Conservation (phyloP, 108 stramenopile genomes). For the Schizochytrium sp. region DNA sequence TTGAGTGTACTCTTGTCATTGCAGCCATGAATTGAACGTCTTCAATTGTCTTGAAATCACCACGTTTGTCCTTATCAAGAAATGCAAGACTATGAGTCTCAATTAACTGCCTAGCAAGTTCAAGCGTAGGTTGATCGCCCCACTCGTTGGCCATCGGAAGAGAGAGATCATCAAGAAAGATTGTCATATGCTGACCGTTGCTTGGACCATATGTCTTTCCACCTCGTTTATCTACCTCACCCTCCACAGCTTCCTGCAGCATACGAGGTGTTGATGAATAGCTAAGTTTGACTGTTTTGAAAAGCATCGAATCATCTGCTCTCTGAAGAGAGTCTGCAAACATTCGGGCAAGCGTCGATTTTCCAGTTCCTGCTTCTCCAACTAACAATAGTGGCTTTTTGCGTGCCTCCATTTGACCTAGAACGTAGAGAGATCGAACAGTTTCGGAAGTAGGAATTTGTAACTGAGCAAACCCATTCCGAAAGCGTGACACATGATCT, state of each 20-base stretch:
- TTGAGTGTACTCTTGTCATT: conserved; percentile 70
- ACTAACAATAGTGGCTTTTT: conserved; percentile 70
- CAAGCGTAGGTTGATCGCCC: conserved; percentile 80
- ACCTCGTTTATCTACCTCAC: conserved; percentile 79
- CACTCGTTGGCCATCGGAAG: conserved; percentile 72
- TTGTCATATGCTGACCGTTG: conserved; percentile 73
- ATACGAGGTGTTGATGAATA: conserved; percentile 69
- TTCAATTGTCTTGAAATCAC: conserved; percentile 73
- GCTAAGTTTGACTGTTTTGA: conserved; percentile 73
- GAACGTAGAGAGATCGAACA: conserved; percentile 66
- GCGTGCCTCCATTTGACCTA: conserved; percentile 66
- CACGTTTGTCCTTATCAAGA: conserved; percentile 77
- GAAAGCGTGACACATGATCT: neutral
- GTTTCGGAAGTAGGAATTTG: conserved; percentile 73
- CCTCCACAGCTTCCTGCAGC: conserved; percentile 72
- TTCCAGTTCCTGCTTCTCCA: conserved; percentile 77
- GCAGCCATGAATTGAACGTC: conserved; percentile 71
- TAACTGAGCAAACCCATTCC: conserved; percentile 67
- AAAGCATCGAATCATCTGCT: neutral
- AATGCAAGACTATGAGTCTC: conserved; percentile 70
- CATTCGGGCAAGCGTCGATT: conserved; percentile 77
- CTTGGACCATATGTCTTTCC: conserved; percentile 75
- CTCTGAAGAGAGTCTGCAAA: conserved; percentile 61
- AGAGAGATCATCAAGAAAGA: conserved; percentile 75
- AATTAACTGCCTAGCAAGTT: conserved; percentile 72